Evolutionary conservation across 768 basidiomycete genomes (phyloP).

Genomic region (Gautieria morchelliformis): DNA sequence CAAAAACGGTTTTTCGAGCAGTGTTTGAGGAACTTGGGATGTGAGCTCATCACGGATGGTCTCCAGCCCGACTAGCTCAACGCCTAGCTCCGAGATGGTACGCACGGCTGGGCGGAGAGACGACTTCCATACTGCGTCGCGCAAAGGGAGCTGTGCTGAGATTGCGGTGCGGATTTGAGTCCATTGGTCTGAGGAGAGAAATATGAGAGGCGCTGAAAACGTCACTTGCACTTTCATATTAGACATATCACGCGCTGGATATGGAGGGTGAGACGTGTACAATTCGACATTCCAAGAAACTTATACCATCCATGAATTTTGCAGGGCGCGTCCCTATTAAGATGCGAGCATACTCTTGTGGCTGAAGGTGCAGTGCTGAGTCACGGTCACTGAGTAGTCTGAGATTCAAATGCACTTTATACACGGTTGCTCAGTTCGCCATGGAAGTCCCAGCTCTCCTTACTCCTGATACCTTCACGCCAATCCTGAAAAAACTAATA

Average conservation of each 20-base stretch:
- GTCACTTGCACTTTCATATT: constrained; percentile 43
- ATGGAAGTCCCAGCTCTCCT: not conserved
- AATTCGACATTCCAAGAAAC: no score
- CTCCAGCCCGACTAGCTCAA: constrained; percentile 62
- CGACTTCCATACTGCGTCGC: constrained; percentile 90
- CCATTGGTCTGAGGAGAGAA: constrained; percentile 66
- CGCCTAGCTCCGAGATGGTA: constrained; percentile 84
- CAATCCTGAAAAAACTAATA: constrained; percentile 36
- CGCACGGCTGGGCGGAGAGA: constrained; percentile 57
- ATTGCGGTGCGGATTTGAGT: constrained; percentile 56
- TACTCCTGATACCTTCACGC: constrained; percentile 73
- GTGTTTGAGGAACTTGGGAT: constrained; percentile 64
- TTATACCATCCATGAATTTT: not conserved
- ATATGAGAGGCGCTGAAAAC: constrained; percentile 52
- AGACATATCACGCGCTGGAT: not conserved
- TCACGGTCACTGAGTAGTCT: not conserved
- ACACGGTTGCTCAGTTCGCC: no score
- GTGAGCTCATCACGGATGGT: constrained; percentile 61
- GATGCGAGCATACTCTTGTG: not conserved
- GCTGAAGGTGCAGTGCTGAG: no score
- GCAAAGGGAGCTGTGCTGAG: constrained; percentile 68
- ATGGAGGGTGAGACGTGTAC: no score
- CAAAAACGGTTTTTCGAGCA: constrained; percentile 80
- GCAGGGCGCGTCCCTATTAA: not conserved
- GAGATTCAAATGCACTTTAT: not conserved